Evolutionary conservation across 2,329 filamentous ascomycete genomes (phyloP).

Genomic region (Fusarium citri): DNA sequence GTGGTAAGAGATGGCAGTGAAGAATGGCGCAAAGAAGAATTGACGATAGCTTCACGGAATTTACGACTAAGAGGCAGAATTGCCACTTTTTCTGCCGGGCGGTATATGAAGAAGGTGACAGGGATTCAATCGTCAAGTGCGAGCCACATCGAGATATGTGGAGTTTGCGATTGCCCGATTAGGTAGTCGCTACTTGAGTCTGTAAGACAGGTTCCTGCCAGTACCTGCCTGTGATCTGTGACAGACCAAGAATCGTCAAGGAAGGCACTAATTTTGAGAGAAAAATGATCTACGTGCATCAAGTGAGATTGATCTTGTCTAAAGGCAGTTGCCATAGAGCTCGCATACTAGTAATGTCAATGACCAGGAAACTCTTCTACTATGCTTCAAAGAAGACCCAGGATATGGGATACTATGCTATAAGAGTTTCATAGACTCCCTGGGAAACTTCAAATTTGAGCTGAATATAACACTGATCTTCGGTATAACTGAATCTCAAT

Average conservation of each 20-base stretch:
- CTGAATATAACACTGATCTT: too few relatives aligned
- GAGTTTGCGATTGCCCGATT: constrained; percentile 35
- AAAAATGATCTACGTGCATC: neutral
- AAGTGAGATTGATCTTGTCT: neutral
- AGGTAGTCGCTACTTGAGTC: constrained; percentile 33
- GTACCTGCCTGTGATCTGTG: neutral
- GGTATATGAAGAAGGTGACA: constrained; percentile 36
- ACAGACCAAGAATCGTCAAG: neutral
- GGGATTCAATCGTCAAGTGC: constrained; percentile 1
- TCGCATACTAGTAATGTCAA: neutral
- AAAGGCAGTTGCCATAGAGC: too few relatives aligned
- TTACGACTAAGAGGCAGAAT: constrained; percentile 11
- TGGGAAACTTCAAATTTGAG: too few relatives aligned
- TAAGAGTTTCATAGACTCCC: neutral
- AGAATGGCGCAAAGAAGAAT: constrained; percentile 22
- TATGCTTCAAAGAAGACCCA: too few relatives aligned
- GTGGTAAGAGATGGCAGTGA: constrained; percentile 4
- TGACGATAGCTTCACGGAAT: constrained; percentile 36
- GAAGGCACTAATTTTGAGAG: neutral
- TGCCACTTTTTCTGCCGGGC: constrained; percentile 50
- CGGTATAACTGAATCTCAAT: fast-evolving
- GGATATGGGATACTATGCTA: neutral
- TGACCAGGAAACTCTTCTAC: neutral
- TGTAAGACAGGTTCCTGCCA: neutral
- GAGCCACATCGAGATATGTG: constrained; percentile 1